Percentiles rank a stretch among this genome's conserved stretches.
Evolutionary conservation across 1,139 yeast genomes (phyloP).

Genomic region (Blastobotrys arbuscula): DNA sequence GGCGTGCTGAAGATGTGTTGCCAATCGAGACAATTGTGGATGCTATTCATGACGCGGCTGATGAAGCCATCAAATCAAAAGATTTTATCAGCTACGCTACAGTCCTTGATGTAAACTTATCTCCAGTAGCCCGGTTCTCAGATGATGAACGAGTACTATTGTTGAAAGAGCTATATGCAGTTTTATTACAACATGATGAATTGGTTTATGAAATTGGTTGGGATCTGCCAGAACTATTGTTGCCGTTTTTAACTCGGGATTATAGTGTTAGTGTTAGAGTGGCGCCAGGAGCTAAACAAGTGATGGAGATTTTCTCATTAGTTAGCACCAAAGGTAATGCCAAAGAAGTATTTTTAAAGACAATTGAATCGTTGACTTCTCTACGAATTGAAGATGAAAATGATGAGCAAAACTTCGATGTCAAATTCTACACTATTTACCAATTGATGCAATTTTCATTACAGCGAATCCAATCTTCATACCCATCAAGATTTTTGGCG

Average conservation of each 20-base stretch:
- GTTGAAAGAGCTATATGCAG: conserved; percentile 39
- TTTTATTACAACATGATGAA: conserved; percentile 39
- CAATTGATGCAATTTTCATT: conserved; percentile 55
- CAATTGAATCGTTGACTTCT: conserved; percentile 53
- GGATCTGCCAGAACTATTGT: conserved; percentile 70
- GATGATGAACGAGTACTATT: conserved; percentile 45
- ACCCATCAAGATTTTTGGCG: conserved; percentile 72
- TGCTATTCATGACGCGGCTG: conserved; percentile 24
- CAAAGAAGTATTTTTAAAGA: conserved; percentile 67
- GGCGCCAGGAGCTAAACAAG: conserved; percentile 25
- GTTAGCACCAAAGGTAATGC: conserved; percentile 67
- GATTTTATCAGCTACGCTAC: conserved; percentile 74
- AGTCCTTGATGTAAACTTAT: conserved; percentile 55
- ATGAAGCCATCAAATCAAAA: conserved; percentile 27
- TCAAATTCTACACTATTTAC: conserved; percentile 57
- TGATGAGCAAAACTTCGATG: conserved; percentile 41
- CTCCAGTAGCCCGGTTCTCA: conserved; percentile 44
- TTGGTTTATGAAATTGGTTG: conserved; percentile 71
- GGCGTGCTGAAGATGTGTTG: too few species aligned
- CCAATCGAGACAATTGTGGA: conserved; percentile 17
- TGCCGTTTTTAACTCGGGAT: conserved; percentile 33
- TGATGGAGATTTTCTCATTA: conserved; percentile 50
- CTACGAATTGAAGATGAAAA: conserved; percentile 21
- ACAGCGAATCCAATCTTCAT: conserved; percentile 44
- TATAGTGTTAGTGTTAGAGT: conserved; percentile 17